Evolutionary conservation across 208 protist genomes (phyloP).

Genomic region (Naegleria lovaniensis): DNA sequence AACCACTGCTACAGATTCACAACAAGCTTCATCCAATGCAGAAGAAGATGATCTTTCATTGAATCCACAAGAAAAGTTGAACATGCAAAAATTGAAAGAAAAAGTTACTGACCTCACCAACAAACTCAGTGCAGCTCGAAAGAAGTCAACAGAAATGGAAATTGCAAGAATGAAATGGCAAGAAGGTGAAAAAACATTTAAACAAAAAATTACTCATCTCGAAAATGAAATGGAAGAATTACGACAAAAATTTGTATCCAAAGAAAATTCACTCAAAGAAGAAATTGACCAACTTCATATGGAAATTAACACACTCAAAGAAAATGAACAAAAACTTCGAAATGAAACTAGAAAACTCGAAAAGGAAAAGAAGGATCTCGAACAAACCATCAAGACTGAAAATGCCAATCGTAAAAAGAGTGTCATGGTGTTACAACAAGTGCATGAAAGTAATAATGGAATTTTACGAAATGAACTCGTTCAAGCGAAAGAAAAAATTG

Average conservation of each 20-base stretch:
- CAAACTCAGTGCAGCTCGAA: background rate
- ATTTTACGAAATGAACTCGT: background rate
- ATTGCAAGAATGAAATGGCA: conserved; percentile 13
- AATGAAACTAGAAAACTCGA: background rate
- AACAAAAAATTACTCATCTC: background rate
- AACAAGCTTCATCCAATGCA: too few relatives aligned
- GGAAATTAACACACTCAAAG: background rate
- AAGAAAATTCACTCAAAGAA: background rate
- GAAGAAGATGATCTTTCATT: background rate
- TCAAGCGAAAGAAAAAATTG: background rate
- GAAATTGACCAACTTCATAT: background rate
- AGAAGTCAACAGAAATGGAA: background rate
- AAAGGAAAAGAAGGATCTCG: background rate
- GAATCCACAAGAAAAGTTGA: background rate
- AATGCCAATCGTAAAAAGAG: background rate
- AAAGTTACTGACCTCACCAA: background rate
- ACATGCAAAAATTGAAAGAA: background rate
- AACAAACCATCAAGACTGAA: background rate
- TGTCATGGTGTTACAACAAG: background rate
- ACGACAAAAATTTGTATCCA: background rate
- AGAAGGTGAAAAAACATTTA: background rate
- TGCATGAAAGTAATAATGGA: background rate
- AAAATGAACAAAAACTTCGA: background rate
- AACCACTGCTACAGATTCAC: background rate
- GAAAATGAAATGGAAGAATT: background rate